phyloP scores from a whole-genome alignment of 768 basidiomycete species.

The Leccinum uliginosum region DNA sequence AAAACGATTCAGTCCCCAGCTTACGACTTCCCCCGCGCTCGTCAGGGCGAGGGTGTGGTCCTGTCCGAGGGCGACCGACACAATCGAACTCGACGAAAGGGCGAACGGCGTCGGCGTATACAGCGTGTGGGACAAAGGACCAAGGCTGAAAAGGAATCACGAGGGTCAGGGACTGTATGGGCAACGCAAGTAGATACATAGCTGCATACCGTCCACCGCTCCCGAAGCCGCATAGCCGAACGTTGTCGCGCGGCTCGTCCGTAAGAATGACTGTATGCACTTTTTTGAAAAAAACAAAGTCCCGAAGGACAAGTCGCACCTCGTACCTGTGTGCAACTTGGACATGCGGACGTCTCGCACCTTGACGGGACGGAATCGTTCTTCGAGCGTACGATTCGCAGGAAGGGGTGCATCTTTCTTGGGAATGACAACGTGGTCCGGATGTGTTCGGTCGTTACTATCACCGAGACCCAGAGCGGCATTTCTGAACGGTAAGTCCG shows the following conservation, averaged over 20 bases:
- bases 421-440: conserved; percentile 66
- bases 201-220: conserved; percentile 72
- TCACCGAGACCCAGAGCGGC: conserved; percentile 85
- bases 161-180: neutral
- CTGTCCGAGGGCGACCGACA: conserved; percentile 79
- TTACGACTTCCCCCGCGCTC: conserved; percentile 73
- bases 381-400: conserved; percentile 28
- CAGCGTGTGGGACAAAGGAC: conserved; percentile 74
- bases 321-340: conserved; percentile 78
- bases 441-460: conserved; percentile 68
- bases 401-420: conserved; percentile 13
- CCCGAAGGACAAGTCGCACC: neutral
- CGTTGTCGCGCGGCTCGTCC: conserved; percentile 63
- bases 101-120: conserved; percentile 61
- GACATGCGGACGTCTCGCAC: conserved; percentile 76
- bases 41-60: conserved; percentile 93
- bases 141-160: conserved; percentile 47
- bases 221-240: conserved; percentile 87
- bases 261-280: conserved; percentile 53
- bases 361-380: conserved; percentile 58
- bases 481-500: conserved; percentile 47
- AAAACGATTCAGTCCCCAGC: conserved; percentile 90
- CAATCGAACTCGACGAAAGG: conserved; percentile 52
- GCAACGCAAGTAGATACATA: neutral
- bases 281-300: neutral